Evolutionary conservation across 208 protist species (phyloP), one percentile per base, ranked within the genome.

Genomic region (Trypanosoma scelopori): DNA sequence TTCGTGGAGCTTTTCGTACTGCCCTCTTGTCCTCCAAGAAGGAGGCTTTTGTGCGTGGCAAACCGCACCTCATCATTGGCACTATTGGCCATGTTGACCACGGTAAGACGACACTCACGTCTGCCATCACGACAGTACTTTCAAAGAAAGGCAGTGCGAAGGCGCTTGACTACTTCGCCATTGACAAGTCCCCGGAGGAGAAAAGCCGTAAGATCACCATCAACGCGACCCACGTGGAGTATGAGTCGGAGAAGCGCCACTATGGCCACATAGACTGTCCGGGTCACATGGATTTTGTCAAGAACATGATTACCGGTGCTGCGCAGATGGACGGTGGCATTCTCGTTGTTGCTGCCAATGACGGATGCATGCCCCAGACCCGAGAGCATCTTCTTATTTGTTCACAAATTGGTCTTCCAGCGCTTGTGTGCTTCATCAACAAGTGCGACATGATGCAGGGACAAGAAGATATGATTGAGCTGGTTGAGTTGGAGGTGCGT

Each of bases 231-330:
- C 87, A 99, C 80, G 97, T 97, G 86, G 97, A 99, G 86, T 99
- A 99, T 92, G 95, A 99, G 80, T 99, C 98, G 37, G 80, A 86
- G 50, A 99, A 98, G 74, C 97, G 97, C 79, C 90, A 99, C 80
- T 98, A 99, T 84, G 98, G 98, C 55, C 97, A 99, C 87, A 99
- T 99, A 77, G 99, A 99, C 87, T 99, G 98, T 76, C 99, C 99
- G 25, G 99, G 99, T 23, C 99, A 99, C 71, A 87, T 98, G 69
- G 98, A 99, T 84, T 99, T 99, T 89, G 98, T 99, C 69, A 99
- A 99, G 84, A 99, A 99, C 92, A 99, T 99, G 98, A 99, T 99
- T 79, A 98, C 97, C 58, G 99, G 98, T 72, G 97, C 98, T 50
- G 96, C 98, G 41, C 98, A 99, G 79, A 97, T 97, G 91, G 91